These are phyloP conservation scores for Kickxella alabastrina DNA, from an alignment of 192 early-diverging fungal genomes.

Conservation along the genomic window DNA sequence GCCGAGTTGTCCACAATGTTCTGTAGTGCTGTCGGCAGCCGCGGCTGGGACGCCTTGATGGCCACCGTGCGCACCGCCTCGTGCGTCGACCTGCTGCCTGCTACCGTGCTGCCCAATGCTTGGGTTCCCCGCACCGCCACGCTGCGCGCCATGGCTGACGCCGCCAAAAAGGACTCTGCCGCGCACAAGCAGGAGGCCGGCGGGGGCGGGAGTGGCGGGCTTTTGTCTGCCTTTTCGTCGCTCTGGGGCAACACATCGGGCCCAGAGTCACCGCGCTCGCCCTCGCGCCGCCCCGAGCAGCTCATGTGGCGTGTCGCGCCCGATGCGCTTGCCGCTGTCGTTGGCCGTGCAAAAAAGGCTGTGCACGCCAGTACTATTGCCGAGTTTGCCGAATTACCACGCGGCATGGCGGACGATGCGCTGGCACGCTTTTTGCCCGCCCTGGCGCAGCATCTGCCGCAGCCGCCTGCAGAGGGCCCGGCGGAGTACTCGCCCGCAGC, in stretches of 20 bases:
- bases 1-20: constrained; percentile 59
- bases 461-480: constrained; percentile 5
- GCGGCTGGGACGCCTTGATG: constrained; percentile 65
- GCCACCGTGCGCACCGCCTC: constrained; percentile 56
- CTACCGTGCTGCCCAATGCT: constrained; percentile 11
- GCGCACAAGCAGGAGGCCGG: constrained; percentile 12
- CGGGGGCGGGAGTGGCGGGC: no score
- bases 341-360: constrained; percentile 21
- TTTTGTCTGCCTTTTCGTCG: constrained; percentile 43
- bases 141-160: constrained; percentile 30
- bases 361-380: constrained; percentile 23
- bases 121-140: constrained; percentile 42
- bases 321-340: constrained; percentile 19
- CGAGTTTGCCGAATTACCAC: constrained; percentile 6
- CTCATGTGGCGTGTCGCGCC: constrained; percentile 42
- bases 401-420: constrained; percentile 1
- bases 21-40: constrained; percentile 58
- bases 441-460: constrained; percentile 28
- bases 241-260: constrained; percentile 29
- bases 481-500: constrained; percentile 30
- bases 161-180: neutral
- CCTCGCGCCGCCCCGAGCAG: constrained; percentile 8
- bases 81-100: constrained; percentile 30
- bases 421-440: constrained; percentile 18
- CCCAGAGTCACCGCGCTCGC: constrained; percentile 1